A percentile compares a stretch with the other conserved stretches of the same genome.
These are phyloP conservation scores for Neurospora terricola DNA, from an alignment of 495 filamentous ascomycete genomes.

Conservation along the genomic window DNA sequence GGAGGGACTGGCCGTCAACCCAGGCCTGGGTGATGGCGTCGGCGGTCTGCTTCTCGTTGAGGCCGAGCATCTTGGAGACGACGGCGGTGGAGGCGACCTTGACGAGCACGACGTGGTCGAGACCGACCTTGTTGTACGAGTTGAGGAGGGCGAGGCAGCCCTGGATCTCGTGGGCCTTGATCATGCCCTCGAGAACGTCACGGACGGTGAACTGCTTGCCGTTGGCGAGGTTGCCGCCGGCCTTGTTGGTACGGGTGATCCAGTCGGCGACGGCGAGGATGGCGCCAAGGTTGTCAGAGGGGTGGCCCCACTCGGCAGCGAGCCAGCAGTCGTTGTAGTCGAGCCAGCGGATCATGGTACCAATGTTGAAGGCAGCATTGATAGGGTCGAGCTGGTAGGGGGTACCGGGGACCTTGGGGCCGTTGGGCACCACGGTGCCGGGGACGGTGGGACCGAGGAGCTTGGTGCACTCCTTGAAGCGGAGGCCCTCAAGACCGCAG, in stretches of 20 bases:
- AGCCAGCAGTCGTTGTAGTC: conserved; percentile 99
- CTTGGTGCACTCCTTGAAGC: conserved; percentile 92
- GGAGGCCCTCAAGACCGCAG: conserved; percentile 89
- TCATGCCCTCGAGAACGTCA: conserved; percentile 95
- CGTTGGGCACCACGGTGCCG: conserved; percentile 87
- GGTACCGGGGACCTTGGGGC: conserved; percentile 84
- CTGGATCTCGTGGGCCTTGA: conserved; percentile 99
- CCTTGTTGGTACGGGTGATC: conserved; percentile 91
- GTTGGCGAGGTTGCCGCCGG: conserved; percentile 73
- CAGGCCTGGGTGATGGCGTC: conserved; percentile 95
- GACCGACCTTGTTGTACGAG: conserved; percentile 94
- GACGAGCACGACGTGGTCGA: conserved; percentile 95
- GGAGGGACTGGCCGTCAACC: conserved; percentile 91
- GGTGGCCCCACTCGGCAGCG: conserved; percentile 97
- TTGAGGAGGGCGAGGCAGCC: conserved; percentile 93
- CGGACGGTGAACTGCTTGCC: conserved; percentile 79
- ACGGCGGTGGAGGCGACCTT: conserved; percentile 96
- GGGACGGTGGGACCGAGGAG: conserved; percentile 88
- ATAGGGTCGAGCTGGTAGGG: conserved; percentile 91
- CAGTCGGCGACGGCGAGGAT: conserved; percentile 96
- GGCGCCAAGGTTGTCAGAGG: conserved; percentile 91
- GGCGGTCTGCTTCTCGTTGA: conserved; percentile 80
- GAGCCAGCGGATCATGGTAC: conserved; percentile 95
- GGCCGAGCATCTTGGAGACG: conserved; percentile 84
- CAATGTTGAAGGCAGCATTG: conserved; percentile 96